These are phyloP conservation scores for Sugiyamaella pinicola DNA, from an alignment of 1,139 yeast genomes.

Conservation along the genomic window DNA sequence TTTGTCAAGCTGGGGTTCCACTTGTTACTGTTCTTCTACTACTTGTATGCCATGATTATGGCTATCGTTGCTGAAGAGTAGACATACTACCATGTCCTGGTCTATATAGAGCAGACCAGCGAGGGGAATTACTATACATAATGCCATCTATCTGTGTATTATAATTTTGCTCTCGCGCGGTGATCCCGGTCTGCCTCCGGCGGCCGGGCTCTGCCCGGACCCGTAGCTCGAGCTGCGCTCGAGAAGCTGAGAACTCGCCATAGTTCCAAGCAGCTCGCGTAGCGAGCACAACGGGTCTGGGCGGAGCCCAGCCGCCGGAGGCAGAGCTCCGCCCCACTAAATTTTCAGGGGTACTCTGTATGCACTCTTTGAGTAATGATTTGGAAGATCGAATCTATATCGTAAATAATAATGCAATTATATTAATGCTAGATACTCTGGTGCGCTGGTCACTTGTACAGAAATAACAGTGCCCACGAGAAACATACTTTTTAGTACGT, in stretches of 20 bases:
- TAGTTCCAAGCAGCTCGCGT: too few species aligned
- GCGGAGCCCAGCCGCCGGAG: neutral
- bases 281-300: neutral
- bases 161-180: too few species aligned
- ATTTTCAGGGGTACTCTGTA: neutral
- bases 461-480: constrained; percentile 21
- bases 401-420: neutral
- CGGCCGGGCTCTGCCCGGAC: too few species aligned
- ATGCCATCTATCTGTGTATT: constrained; percentile 3
- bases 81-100: neutral
- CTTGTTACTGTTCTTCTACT: constrained; percentile 84
- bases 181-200: too few species aligned
- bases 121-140: too few species aligned
- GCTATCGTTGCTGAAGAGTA: constrained; percentile 55
- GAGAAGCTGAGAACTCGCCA: too few species aligned
- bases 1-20: constrained; percentile 86
- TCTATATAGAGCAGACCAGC: too few species aligned
- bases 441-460: constrained; percentile 10
- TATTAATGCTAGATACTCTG: constrained; percentile 4
- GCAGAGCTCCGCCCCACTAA: neutral
- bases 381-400: neutral
- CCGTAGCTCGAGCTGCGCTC: too few species aligned
- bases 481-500: constrained; percentile 13
- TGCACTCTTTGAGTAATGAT: neutral
- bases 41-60: constrained; percentile 91